Evolutionary conservation across 2,329 filamentous ascomycete genomes (phyloP).

Genomic region (Ciborinia camelliae): DNA sequence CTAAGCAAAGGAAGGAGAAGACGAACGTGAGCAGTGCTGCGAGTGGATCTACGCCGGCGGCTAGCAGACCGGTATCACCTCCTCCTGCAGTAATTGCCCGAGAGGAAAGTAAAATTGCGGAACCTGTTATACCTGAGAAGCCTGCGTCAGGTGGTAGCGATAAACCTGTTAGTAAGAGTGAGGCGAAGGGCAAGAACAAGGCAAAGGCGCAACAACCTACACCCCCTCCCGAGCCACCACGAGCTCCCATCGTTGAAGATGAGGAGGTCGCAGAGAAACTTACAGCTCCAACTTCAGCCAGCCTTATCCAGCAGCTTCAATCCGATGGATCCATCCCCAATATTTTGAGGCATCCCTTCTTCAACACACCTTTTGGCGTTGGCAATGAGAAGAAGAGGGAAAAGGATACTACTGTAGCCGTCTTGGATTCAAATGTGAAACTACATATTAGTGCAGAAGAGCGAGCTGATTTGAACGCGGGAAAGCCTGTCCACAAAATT

Average conservation of each 20-base stretch:
- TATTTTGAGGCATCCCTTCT: slow-evolving; percentile 38
- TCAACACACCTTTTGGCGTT: slow-evolving; percentile 38
- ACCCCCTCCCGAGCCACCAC: slow-evolving; percentile 28
- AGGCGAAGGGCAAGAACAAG: slow-evolving; percentile 31
- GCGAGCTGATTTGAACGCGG: slow-evolving; percentile 51
- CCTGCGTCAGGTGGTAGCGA: slow-evolving; percentile 3
- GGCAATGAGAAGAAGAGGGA: slow-evolving; percentile 16
- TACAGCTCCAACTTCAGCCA: slow-evolving; percentile 32
- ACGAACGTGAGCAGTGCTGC: slow-evolving; percentile 35
- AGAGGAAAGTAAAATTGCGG: slow-evolving; percentile 11
- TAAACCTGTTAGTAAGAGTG: slow-evolving; percentile 23
- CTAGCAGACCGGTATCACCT: slow-evolving; percentile 33
- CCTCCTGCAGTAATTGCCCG: slow-evolving; percentile 19
- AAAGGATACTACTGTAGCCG: slow-evolving; percentile 19
- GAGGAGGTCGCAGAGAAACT: slow-evolving; percentile 33
- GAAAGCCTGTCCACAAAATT: slow-evolving; percentile 58
- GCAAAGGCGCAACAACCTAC: slow-evolving; percentile 26
- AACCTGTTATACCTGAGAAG: background rate
- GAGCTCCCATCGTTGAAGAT: slow-evolving; percentile 29
- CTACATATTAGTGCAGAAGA: slow-evolving; percentile 53
- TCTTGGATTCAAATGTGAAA: slow-evolving; percentile 38
- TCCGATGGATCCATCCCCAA: slow-evolving; percentile 39
- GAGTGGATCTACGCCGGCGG: slow-evolving; percentile 32
- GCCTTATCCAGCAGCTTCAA: slow-evolving; percentile 42
- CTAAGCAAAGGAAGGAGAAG: slow-evolving; percentile 79